phyloP scores from a whole-genome alignment of 2,329 filamentous ascomycete genomes.

The Cordyceps javanica region DNA sequence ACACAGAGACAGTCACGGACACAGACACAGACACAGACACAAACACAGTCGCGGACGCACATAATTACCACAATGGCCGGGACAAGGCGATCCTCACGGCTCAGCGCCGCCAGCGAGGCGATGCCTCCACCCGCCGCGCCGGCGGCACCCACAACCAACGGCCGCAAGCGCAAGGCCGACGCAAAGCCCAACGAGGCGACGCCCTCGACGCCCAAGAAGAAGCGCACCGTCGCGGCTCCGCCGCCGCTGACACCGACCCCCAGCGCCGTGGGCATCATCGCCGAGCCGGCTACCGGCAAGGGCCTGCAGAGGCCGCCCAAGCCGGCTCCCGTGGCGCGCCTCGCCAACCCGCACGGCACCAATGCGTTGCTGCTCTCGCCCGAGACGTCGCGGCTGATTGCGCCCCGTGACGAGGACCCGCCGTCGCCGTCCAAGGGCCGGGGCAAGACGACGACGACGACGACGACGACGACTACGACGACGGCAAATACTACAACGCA shows the following conservation, averaged over 20 bases:
- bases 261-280: conserved; percentile 35
- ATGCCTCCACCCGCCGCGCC: conserved; percentile 19
- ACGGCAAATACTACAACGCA: conserved; percentile 49
- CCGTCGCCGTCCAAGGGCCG: conserved; percentile 40
- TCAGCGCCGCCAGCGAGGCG: conserved; percentile 27
- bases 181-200: conserved; percentile 13
- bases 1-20: background rate
- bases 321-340: conserved; percentile 41
- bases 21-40: background rate
- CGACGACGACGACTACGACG: conserved; percentile 45
- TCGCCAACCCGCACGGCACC: conserved; percentile 57
- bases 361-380: conserved; percentile 70
- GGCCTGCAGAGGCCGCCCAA: conserved; percentile 33
- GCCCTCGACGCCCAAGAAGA: conserved; percentile 28
- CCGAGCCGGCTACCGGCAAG: conserved; percentile 19
- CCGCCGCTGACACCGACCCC: conserved; percentile 43
- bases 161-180: conserved; percentile 30
- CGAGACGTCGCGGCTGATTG: conserved; percentile 57
- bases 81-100: conserved; percentile 35
- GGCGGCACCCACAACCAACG: conserved; percentile 12
- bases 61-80: conserved; percentile 22
- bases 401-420: conserved; percentile 39
- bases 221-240: conserved; percentile 20
- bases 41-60: background rate
- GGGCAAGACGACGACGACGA: conserved; percentile 9